Base-by-base conservation (phyloP, 164 flowering plant genomes). In the Vitis vinifera region DNA sequence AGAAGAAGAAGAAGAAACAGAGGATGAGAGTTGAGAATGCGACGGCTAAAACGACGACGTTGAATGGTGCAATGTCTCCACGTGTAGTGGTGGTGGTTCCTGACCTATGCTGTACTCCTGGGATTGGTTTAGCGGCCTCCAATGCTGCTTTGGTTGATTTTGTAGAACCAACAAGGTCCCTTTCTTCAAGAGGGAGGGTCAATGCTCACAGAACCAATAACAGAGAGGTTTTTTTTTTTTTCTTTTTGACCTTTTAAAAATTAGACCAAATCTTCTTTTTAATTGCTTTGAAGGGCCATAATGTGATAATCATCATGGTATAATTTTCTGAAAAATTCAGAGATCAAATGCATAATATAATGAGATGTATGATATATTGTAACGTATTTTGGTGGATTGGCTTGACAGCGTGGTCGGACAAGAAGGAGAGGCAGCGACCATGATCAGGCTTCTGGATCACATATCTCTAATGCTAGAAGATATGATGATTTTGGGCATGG, bases 51-150 rank as follows among this genome's bases (percentile, higher is more conserved):
- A 23, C 27, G 27, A 23, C 27, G 27, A 23, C 27, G 37, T 13
- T 27, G 8, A 31, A 31, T 37, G 58, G 56, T 53, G n/a, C 16
- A 13, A 29, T 44, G 15, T 15, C 64, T 51, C 50, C 66, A 16
- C 30, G 13, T 64, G 67, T 64, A 61, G 72, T 10, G 9, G 65
- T 23, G 13, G 27, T 69, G 52, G 27, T 47, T 10, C 59, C 66
- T 16, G 72, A 69, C 53, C 52, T 69, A 61, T 69, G 72, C 49
- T 69, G 72, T 62, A 66, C 56, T 62, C 72, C 72, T 62, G 66
- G 72, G 4, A 69, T 69, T 62, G 72, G 30, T 9, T 69, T 69
- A 53, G 72, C 60, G 44, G 44, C 44, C 53, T 44, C 72, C 44
- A 66, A 53, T 69, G 65, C 31, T 62, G 66, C 72, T 8, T 56